A percentile compares a stretch with the other conserved stretches of the same genome.
Evolutionary conservation across 2,329 filamentous ascomycete genomes (phyloP).

Genomic region (Pyrenophora seminiperda): DNA sequence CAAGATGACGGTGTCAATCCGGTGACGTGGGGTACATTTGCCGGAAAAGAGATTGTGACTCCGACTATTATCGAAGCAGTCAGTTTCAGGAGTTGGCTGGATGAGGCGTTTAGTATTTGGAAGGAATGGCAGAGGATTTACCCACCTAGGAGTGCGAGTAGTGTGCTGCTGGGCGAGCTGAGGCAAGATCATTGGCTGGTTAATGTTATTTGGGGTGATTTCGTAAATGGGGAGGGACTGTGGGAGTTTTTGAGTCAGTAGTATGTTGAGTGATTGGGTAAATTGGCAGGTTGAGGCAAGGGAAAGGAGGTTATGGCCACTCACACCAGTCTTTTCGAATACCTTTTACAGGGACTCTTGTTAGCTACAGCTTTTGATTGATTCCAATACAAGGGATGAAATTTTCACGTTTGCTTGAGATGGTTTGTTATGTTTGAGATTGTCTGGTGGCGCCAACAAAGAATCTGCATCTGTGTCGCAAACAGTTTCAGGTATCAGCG

Average conservation of each 20-base stretch:
- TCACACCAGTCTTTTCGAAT: too few species aligned
- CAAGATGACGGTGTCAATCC: constrained; percentile 77
- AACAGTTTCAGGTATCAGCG: too few species aligned
- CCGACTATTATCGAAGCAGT: constrained; percentile 97
- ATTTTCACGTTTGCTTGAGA: too few species aligned
- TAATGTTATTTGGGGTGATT: constrained; percentile 86
- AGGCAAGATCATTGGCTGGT: constrained; percentile 82
- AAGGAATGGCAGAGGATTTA: constrained; percentile 91
- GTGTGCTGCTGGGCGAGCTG: constrained; percentile 70
- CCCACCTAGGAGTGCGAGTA: constrained; percentile 71
- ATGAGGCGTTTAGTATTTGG: constrained; percentile 97
- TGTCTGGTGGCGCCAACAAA: too few species aligned
- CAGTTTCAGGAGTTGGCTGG: constrained; percentile 89
- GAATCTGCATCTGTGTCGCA: too few species aligned
- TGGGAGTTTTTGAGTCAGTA: constrained; percentile 66
- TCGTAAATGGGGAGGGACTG: constrained; percentile 70
- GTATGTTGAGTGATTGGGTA: background rate
- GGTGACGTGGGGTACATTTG: constrained; percentile 96
- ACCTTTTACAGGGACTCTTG: too few species aligned
- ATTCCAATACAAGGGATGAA: too few species aligned
- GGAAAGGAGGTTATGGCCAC: background rate
- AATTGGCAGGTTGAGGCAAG: background rate
- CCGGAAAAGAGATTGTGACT: constrained; percentile 92
- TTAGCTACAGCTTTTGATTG: too few species aligned
- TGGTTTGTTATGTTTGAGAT: too few species aligned